These are phyloP conservation scores for Mortierella sp. DNA, from an alignment of 371 early-diverging fungal genomes.

Conservation along the genomic window DNA sequence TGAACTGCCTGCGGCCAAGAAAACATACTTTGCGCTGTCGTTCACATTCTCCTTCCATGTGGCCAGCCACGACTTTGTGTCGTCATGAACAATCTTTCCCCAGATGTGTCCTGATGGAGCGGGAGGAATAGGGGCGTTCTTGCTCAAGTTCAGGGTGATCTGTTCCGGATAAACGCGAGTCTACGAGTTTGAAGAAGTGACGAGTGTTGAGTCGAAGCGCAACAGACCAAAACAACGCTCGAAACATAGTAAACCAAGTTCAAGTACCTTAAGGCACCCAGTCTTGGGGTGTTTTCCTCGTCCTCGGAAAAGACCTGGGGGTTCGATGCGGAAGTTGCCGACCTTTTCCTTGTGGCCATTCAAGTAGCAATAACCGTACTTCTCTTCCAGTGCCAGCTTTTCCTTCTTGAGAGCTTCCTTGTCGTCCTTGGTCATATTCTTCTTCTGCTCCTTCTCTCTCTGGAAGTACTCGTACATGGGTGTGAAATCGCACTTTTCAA, in stretches of 20 bases:
- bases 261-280: slow-evolving; percentile 85
- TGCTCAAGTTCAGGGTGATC: slow-evolving; percentile 92
- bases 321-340: slow-evolving; percentile 97
- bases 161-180: slow-evolving; percentile 90
- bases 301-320: slow-evolving; percentile 96
- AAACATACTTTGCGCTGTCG: slow-evolving; percentile 91
- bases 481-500: slow-evolving; percentile 91
- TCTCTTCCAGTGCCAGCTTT: slow-evolving; percentile 75
- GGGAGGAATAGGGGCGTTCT: slow-evolving; percentile 80
- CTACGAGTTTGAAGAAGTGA: slow-evolving; percentile 44
- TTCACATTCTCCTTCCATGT: slow-evolving; percentile 98
- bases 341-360: slow-evolving; percentile 97
- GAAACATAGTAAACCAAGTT: not conserved
- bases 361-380: slow-evolving; percentile 78
- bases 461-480: slow-evolving; percentile 87
- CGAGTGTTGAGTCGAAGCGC: not conserved
- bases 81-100: slow-evolving; percentile 89
- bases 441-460: slow-evolving; percentile 80
- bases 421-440: slow-evolving; percentile 90
- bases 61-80: slow-evolving; percentile 96
- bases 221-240: not conserved
- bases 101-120: slow-evolving; percentile 93
- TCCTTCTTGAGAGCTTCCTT: slow-evolving; percentile 85
- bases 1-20: slow-evolving; percentile 91
- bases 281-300: slow-evolving; percentile 97